A percentile compares a stretch with the other conserved stretches of the same genome.
These are phyloP conservation scores for Acanthochlamys bracteata DNA, from an alignment of 106 monocot species.

Conservation along the genomic window DNA sequence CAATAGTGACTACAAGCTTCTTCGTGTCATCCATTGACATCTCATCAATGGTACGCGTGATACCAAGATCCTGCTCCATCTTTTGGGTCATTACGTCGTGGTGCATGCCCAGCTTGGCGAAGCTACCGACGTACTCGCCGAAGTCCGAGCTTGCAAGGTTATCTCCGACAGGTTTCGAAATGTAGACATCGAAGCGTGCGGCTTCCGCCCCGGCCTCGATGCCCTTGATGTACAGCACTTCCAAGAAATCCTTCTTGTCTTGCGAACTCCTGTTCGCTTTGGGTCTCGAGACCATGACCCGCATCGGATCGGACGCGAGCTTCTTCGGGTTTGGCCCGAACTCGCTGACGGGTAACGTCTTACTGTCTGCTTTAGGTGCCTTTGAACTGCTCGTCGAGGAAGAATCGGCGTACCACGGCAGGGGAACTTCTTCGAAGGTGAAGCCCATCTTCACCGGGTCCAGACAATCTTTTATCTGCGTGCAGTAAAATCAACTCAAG, in stretches of 20 bases:
- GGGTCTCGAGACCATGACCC: slow-evolving; percentile 14
- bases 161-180: slow-evolving; percentile 7
- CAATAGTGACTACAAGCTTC: slow-evolving; percentile 23
- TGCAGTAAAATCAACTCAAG: too few species aligned
- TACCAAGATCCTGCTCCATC: slow-evolving; percentile 5
- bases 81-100: not conserved
- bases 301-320: not conserved
- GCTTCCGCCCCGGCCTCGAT: slow-evolving; percentile 6
- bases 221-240: slow-evolving; percentile 18
- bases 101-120: slow-evolving; percentile 11
- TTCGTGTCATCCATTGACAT: slow-evolving; percentile 15
- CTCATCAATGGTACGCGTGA: slow-evolving; percentile 16
- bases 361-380: not conserved
- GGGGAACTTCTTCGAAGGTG: slow-evolving; percentile 12
- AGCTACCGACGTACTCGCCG: slow-evolving; percentile 23
- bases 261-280: slow-evolving; percentile 15
- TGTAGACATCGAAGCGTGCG: slow-evolving; percentile 24
- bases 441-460: slow-evolving; percentile 9
- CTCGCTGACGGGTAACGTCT: slow-evolving; percentile 8
- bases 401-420: slow-evolving; percentile 3
- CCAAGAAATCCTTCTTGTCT: slow-evolving; percentile 13
- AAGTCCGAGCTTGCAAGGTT: slow-evolving; percentile 7
- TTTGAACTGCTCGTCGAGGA: not conserved
- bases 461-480: not conserved
- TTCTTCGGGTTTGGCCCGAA: slow-evolving; percentile 11